Base-by-base conservation (phyloP, 176 grass and related monocot species). In the Hordeum marinum region DNA sequence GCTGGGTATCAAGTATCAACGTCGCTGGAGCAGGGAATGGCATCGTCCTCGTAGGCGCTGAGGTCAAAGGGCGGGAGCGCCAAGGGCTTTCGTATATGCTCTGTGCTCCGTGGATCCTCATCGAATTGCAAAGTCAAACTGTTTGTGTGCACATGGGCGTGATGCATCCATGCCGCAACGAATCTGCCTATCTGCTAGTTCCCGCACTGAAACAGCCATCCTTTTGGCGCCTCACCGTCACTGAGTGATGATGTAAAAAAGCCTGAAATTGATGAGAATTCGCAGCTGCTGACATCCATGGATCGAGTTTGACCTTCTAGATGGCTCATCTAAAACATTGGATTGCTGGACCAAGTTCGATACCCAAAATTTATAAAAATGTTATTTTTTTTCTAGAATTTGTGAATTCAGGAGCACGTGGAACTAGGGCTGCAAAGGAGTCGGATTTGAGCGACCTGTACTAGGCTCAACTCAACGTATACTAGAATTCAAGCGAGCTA, bases 121-220 rank as follows among this genome's bases (percentile, higher is more conserved):
- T 31, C 79, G 18, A 41, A 31, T 66, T 73, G 80, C 58, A 43
- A 83, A 83, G 88, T 90, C 88, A 87, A 40, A 46, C 36, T 13
- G 72, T 4, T 5, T 50, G 72, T 75, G 26, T 31, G 81, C 59
- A 29, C 69, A 39, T 54, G 80, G 61, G 70, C 63, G 89, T 57
- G 42, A 65, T 68, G 76, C 37, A 12, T 60, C 32, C 18, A 21
- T 48, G 63, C 40, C 40, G 10, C 11, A 1, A 75, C 78, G 72
- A 83, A 81, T 85, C 32, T 84, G 29, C 64, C 76, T 75, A 77
- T 89, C 63, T 59, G 45, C 18, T 75, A 89, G 76, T 89, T 89
- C 76, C 82, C 69, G 82, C 82, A 80, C 87, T 43, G 35, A 46
- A 32, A 13, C 42, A 21, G 7, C 32, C 75, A n/a, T 36, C 43